Evolutionary conservation across 2,329 filamentous ascomycete species (phyloP).

Genomic region (Huntiella decipiens): DNA sequence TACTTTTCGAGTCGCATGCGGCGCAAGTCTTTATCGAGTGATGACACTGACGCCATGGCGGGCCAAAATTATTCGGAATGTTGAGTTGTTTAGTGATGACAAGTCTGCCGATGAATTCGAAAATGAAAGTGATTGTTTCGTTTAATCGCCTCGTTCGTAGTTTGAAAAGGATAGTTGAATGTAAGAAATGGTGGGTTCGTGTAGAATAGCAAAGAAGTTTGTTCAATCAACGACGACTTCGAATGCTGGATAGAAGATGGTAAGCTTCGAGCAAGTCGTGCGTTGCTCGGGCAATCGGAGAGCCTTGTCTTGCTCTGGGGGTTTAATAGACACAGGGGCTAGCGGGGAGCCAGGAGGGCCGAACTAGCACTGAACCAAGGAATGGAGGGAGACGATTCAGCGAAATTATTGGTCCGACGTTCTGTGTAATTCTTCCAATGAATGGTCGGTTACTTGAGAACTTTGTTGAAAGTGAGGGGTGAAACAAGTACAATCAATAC

Average conservation of each 20-base stretch:
- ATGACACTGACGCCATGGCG: conserved; percentile 78
- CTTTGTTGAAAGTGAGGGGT: no score
- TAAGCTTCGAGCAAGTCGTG: background rate
- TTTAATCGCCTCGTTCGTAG: background rate
- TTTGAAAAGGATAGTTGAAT: background rate
- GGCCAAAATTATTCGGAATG: background rate
- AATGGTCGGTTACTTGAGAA: no score
- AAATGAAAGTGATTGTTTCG: background rate
- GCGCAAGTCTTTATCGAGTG: conserved; percentile 87
- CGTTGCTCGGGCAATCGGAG: conserved; percentile 2
- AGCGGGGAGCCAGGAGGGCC: no score
- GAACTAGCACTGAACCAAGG: no score
- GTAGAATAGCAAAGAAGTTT: background rate
- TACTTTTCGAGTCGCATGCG: conserved; percentile 83
- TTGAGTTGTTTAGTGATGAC: background rate
- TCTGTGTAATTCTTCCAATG: no score
- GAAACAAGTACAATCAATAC: no score
- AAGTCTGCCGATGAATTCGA: background rate
- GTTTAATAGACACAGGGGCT: conserved; percentile 3
- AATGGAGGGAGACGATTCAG: no score
- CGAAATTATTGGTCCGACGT: no score
- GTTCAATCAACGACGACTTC: background rate
- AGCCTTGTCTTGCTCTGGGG: background rate
- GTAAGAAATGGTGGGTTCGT: background rate
- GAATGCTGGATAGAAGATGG: background rate